Conservation (phyloP, 768 basidiomycete species). For the Piloderma croceum region DNA sequence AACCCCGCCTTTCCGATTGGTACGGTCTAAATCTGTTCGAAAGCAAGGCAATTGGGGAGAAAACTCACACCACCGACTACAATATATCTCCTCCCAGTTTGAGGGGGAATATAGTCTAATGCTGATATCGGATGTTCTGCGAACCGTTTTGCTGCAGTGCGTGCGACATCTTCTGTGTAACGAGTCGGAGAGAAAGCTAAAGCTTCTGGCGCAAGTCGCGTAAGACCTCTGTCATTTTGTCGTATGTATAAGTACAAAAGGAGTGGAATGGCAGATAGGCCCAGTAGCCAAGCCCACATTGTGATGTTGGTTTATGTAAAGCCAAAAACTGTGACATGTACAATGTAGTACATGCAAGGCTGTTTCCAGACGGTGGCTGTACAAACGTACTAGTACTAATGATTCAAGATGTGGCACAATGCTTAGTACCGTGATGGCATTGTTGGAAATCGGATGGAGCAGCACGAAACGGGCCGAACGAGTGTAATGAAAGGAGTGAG, state of each 20-base stretch:
- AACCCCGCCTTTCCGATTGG: slow-evolving; percentile 28
- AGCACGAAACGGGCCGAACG: no score
- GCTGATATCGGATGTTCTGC: not conserved
- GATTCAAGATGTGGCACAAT: no score
- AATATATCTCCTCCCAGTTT: slow-evolving; percentile 36
- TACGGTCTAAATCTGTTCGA: not conserved
- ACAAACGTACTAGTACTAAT: no score
- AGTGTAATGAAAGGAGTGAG: no score
- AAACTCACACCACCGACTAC: slow-evolving; percentile 34
- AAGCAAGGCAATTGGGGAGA: not conserved
- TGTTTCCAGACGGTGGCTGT: no score
- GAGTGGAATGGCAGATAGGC: not conserved
- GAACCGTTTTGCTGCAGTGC: not conserved
- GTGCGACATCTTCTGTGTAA: slow-evolving; percentile 17
- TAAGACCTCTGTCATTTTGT: slow-evolving; percentile 37
- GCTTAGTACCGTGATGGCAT: no score
- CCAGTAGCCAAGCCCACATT: not conserved
- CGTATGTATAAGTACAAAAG: slow-evolving; percentile 32
- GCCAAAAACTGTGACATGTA: no score
- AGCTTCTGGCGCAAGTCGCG: slow-evolving; percentile 33
- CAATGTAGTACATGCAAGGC: no score
- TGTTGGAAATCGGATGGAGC: no score
- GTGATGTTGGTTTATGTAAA: no score
- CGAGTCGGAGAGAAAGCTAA: slow-evolving; percentile 33
- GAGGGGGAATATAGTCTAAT: slow-evolving; percentile 25